phyloP scores from a whole-genome alignment of 108 stramenopile genomes.

The Fragilaria radians region DNA sequence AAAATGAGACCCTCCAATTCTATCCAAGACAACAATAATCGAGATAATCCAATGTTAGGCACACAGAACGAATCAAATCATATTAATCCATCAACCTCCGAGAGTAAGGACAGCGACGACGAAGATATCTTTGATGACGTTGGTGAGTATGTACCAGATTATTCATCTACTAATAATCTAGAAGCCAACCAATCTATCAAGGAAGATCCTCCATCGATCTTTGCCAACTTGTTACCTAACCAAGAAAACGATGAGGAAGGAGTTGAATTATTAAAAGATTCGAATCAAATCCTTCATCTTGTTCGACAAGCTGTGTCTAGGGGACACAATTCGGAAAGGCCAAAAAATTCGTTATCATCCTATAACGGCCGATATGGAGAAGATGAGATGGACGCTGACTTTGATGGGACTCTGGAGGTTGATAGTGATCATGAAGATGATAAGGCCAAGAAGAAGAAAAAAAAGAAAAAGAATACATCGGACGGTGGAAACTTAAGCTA shows the following conservation, averaged over 20 bases:
- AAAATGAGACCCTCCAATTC: neutral
- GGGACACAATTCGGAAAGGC: constrained; percentile 14
- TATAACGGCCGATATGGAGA: constrained; percentile 48
- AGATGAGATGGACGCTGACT: constrained; percentile 45
- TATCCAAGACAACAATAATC: neutral
- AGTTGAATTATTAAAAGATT: neutral
- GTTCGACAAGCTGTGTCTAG: constrained; percentile 15
- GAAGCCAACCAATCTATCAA: constrained; percentile 8
- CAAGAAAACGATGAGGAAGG: constrained; percentile 1
- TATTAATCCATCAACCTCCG: neutral
- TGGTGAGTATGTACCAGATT: constrained; percentile 46
- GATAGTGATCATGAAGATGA: constrained; percentile 3
- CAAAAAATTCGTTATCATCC: constrained; percentile 29
- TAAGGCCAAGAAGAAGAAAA: constrained; percentile 9
- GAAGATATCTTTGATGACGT: constrained; percentile 73
- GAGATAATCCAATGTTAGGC: neutral
- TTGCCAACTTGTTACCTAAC: neutral
- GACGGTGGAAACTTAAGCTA: too few relatives aligned
- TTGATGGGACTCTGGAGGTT: constrained; percentile 31
- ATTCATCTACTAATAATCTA: neutral
- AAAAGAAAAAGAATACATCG: neutral
- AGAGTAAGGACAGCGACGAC: constrained; percentile 31
- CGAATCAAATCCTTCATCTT: constrained; percentile 10
- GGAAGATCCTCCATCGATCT: constrained; percentile 1
- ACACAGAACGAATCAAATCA: neutral